Evolutionary conservation across 2,329 filamentous ascomycete species (phyloP), one percentile per base, ranked within the genome.

Genomic region (Pseudogymnoascus sp.): DNA sequence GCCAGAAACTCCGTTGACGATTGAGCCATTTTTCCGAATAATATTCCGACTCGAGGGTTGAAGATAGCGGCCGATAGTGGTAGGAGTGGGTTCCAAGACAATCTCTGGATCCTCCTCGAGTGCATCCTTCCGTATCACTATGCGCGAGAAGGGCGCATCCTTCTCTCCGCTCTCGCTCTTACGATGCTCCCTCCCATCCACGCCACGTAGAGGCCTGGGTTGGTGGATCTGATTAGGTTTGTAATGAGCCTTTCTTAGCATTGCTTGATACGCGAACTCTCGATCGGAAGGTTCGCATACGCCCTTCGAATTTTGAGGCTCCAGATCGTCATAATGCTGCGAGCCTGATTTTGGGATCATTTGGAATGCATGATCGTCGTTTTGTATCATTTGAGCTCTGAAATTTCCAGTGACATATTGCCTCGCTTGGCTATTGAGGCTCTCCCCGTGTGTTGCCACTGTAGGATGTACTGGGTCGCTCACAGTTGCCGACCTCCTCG

Each of bases 221-320:
- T 21, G 51, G 16, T n/a, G 11, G n/a, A 11, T 5, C 14, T 54
- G 51, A 14, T 34, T 16, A 57, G 26, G 51, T 57, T 57, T 57
- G 51, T 57, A 57, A 36, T 61, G 39, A 31, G 59, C 59, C 36
- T 61, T 61, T 31, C 11, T 61, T 16, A 61, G 59, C 36, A 61
- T 61, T 16, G 59, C 34, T 40, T 61, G 59, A 29, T 61, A 61
- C 23, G 34, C 59, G 5, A 36, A 40, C 34, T 61, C 59, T 11
- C n/a, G 36, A 16, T 57, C 51, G 5, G 29, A 5, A 34, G n/a
- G 29, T 36, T 57, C 8, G 16, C 11, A 14, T 16, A 36, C 34
- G 29, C 11, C 7, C 14, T 34, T 14, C 16, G n/a, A 57, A 21
- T 21, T 16, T 8, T 36, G 51, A 34, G 29, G 29, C 3, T 36